Evolutionary conservation across 805 yeast species (phyloP), one percentile per base, ranked within the genome.

Genomic region (Yamadazyma laniorum): DNA sequence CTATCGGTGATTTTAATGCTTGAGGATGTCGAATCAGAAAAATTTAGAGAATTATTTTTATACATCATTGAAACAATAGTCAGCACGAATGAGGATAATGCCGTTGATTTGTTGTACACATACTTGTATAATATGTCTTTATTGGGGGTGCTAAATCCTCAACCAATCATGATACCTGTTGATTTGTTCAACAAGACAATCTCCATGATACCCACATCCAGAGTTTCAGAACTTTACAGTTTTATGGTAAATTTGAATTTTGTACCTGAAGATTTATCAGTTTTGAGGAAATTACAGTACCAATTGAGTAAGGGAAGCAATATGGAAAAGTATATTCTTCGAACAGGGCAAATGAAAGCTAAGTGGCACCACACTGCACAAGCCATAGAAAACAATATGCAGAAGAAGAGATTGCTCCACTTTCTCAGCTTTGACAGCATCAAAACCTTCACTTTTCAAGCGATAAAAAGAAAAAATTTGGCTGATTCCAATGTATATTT

Each of bases 331-430:
- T 59, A 57, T 37, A 54, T 65, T 4, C 57, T 55, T 6, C 46
- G 70, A 32, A 65, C 73, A 2, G 74, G 74, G 1, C 48, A 56
- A 35, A 33, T 61, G 5, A 47, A 56, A 23, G 57, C 70, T 4
- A 58, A 58, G 35, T 65, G 70, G 70, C 70, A 67, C 39, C 56
- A 65, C 40, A 51, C 59, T 0, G 49, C 56, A 17, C 45, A 42
- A 28, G 40, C 46, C 5, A 35, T 44, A 1, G 52, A 53, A 16
- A 25, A 40, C 6, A 50, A 40, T 4, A 28, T 18, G 5, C 59
- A 58, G 17, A 48, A 46, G 18, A 34, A 43, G 27, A 57, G 53
- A 39, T 64, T 67, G 67, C 39, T 53, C n/a, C 32, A 47, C n/a
- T 66, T 59, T 40, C 61, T 56, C 40, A 44, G 59, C 8, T 41